A percentile compares a stretch with the other conserved stretches of the same genome.
These are phyloP conservation scores for Euclidium syriacum DNA, from an alignment of 345 rosid genomes.

Conservation along the genomic window DNA sequence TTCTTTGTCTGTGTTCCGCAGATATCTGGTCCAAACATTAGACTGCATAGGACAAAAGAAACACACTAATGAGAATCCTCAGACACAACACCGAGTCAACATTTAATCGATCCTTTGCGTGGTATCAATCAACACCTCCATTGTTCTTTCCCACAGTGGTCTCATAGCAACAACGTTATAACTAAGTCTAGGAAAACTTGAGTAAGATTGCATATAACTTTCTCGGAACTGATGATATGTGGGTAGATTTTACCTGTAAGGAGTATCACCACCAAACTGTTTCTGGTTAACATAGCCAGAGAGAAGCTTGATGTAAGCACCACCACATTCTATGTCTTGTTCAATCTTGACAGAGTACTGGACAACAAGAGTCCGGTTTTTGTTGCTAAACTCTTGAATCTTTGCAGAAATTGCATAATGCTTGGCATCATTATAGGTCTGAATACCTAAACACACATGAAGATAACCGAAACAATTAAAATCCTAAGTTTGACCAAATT, in stretches of 20 bases:
- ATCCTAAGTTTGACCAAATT: background rate
- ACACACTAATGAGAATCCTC: background rate
- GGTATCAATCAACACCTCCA: background rate
- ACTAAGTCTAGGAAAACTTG: background rate
- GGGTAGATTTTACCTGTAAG: slow-evolving; percentile 96
- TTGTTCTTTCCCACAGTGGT: background rate
- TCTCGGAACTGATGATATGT: background rate
- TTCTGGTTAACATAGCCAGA: slow-evolving; percentile 96
- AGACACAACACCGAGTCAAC: background rate
- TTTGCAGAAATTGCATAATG: slow-evolving; percentile 88
- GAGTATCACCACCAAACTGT: slow-evolving; percentile 99
- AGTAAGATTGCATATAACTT: background rate
- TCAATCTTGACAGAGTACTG: slow-evolving; percentile 83
- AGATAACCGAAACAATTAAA: background rate
- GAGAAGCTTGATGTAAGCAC: slow-evolving; percentile 89
- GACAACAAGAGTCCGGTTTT: slow-evolving; percentile 71
- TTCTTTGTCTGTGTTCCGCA: slow-evolving; percentile 91
- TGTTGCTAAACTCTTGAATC: slow-evolving; percentile 86
- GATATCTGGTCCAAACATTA: slow-evolving; percentile 98
- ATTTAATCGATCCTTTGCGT: background rate
- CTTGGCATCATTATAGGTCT: slow-evolving; percentile 78
- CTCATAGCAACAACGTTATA: background rate
- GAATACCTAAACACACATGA: slow-evolving; percentile 52
- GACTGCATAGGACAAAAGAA: slow-evolving; percentile 45
- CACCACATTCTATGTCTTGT: slow-evolving; percentile 97